Percentiles rank a stretch among this genome's conserved stretches.
phyloP scores from a whole-genome alignment of 2,329 filamentous ascomycete species.

The Phialophora verrucosa region DNA sequence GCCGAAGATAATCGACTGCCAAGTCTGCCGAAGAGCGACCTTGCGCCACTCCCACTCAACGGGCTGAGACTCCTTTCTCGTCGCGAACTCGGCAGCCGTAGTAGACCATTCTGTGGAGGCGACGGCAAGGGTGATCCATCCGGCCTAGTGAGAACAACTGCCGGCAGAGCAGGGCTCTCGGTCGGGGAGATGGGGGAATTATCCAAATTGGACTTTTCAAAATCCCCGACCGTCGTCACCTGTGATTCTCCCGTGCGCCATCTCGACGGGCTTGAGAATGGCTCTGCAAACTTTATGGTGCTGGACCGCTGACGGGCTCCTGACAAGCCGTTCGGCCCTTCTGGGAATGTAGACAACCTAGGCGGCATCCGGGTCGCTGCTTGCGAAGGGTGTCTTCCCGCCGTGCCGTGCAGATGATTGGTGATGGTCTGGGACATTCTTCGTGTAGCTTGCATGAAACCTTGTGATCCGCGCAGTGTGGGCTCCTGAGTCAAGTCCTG shows the following conservation, averaged over 20 bases:
- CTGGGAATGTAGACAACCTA: slow-evolving; percentile 5
- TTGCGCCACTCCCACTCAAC: slow-evolving; percentile 2
- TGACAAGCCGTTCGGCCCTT: background rate
- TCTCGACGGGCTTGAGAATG: slow-evolving; percentile 17
- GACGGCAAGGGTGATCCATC: slow-evolving; percentile 12
- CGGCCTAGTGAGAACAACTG: slow-evolving; percentile 5
- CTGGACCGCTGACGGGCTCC: slow-evolving; percentile 18
- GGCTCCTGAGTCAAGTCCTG: slow-evolving; percentile 25
- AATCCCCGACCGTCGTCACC: slow-evolving; percentile 10
- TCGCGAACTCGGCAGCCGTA: slow-evolving; percentile 10
- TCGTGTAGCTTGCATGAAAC: slow-evolving; percentile 24
- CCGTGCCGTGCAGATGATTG: slow-evolving; percentile 22
- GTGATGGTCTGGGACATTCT: slow-evolving; percentile 31
- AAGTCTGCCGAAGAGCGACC: slow-evolving; percentile 27
- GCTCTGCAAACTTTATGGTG: slow-evolving; percentile 33
- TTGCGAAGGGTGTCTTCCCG: slow-evolving; percentile 6
- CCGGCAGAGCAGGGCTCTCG: slow-evolving; percentile 16
- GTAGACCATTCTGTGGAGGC: background rate
- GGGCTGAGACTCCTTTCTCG: slow-evolving; percentile 21
- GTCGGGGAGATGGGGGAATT: slow-evolving; percentile 16
- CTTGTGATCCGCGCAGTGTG: slow-evolving; percentile 27
- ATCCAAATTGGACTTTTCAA: slow-evolving; percentile 16
- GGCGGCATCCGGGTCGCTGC: slow-evolving; percentile 3
- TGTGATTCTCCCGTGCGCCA: slow-evolving; percentile 11
- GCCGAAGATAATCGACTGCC: slow-evolving; percentile 22